Percentiles rank a stretch among this genome's conserved stretches.
Evolutionary conservation across 1,284 basidiomycete genomes (phyloP).

Genomic region (Boletus sp.): DNA sequence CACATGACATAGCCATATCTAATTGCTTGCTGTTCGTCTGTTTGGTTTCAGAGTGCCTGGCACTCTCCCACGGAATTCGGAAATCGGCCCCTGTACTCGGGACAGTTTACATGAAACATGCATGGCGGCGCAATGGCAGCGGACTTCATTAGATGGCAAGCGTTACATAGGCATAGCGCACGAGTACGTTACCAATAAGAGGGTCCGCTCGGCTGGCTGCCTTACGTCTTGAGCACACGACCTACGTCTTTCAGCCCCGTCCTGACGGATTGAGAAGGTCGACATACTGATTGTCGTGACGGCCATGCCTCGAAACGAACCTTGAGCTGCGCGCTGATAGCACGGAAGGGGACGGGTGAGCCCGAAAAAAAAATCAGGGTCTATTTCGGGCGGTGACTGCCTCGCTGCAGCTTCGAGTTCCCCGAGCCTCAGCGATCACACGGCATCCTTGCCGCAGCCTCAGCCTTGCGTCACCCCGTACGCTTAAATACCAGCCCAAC

Average conservation of each 20-base stretch:
- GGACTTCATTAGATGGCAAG: background rate
- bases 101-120: background rate
- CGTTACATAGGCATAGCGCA: too few relatives aligned
- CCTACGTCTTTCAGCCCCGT: background rate
- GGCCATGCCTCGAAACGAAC: too few relatives aligned
- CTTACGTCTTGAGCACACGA: background rate
- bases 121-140: background rate
- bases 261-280: constrained; percentile 1
- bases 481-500: constrained; percentile 29
- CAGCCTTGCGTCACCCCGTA: constrained; percentile 11
- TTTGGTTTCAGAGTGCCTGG: too few relatives aligned
- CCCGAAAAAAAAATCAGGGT: background rate
- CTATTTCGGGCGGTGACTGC: constrained; percentile 1
- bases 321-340: background rate
- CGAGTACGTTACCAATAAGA: too few relatives aligned
- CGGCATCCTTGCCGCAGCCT: constrained; percentile 7
- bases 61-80: background rate
- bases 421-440: constrained; percentile 5
- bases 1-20: too few relatives aligned
- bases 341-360: constrained; percentile 1
- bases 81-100: background rate
- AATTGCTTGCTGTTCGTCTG: too few relatives aligned
- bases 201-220: background rate
- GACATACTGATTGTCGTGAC: too few relatives aligned
- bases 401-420: constrained; percentile 25